Conservation (phyloP, 129 eudicot genomes). For the Flaveria ramosissima region DNA sequence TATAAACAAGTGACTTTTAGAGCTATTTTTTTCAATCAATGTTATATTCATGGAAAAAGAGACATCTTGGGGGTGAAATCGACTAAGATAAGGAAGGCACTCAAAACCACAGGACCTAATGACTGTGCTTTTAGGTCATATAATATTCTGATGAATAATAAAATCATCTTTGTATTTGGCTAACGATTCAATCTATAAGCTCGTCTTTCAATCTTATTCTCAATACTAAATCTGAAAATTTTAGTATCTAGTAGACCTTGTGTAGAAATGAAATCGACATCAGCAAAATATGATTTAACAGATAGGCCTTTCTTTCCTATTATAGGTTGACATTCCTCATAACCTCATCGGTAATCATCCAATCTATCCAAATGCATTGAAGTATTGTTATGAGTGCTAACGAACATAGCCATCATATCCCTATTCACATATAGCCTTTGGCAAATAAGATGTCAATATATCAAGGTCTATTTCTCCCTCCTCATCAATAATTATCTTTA, state of each 20-base stretch:
- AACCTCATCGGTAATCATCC: neutral
- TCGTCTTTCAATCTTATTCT: neutral
- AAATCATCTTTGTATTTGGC: slow-evolving; percentile 7
- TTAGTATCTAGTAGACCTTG: no score
- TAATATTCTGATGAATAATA: no score
- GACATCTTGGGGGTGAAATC: no score
- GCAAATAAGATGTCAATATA: neutral
- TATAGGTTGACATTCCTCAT: neutral
- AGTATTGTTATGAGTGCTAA: neutral
- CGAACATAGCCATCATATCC: neutral
- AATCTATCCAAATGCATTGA: neutral
- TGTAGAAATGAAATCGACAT: no score
- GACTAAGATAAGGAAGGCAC: neutral
- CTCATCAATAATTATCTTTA: neutral
- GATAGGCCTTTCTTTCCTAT: no score
- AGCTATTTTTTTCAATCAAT: no score
- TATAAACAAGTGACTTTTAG: no score
- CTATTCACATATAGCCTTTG: neutral
- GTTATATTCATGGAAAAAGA: no score
- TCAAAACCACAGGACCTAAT: neutral
- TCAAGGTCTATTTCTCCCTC: neutral
- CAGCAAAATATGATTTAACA: no score
- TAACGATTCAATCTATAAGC: neutral
- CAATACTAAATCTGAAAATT: neutral
- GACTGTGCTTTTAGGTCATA: neutral